phyloP scores from a whole-genome alignment of 2,329 filamentous ascomycete genomes.

The Trichoderma brevicompactum region DNA sequence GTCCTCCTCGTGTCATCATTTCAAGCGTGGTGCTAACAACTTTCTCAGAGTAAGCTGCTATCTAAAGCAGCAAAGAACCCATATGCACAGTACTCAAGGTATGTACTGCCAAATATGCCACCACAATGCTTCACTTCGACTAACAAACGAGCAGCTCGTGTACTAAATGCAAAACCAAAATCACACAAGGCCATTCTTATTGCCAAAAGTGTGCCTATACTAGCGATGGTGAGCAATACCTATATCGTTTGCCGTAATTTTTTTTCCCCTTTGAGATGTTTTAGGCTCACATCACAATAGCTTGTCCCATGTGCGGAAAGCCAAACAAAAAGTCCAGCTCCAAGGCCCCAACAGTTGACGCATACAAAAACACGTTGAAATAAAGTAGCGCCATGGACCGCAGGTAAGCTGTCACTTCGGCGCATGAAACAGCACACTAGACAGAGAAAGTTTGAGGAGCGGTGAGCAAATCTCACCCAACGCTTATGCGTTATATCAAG shows the following conservation, averaged over 20 bases:
- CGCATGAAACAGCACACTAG: neutral
- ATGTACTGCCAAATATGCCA: neutral
- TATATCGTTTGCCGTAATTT: conserved; percentile 10
- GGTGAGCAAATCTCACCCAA: conserved; percentile 8
- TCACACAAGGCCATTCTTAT: conserved; percentile 62
- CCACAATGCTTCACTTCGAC: neutral
- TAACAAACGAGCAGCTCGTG: conserved; percentile 51
- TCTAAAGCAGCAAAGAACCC: conserved; percentile 69
- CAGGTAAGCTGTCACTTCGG: neutral
- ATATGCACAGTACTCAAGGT: conserved; percentile 62
- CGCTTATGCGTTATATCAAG: neutral
- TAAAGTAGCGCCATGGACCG: conserved; percentile 38
- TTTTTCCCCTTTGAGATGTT: neutral
- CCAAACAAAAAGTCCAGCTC: conserved; percentile 55
- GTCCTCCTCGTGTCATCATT: neutral
- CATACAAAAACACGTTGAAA: conserved; percentile 67
- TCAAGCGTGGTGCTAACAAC: neutral
- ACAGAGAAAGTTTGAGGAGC: neutral
- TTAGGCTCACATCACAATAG: conserved; percentile 43
- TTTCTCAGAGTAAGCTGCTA: conserved; percentile 64
- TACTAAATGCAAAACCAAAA: conserved; percentile 65
- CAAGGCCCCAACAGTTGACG: conserved; percentile 58
- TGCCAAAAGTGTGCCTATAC: conserved; percentile 68
- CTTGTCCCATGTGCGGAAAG: conserved; percentile 68
- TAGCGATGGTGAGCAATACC: conserved; percentile 55